Base-by-base conservation (phyloP, 352 stramenopile genomes). In the Phytophthora capsici region DNA sequence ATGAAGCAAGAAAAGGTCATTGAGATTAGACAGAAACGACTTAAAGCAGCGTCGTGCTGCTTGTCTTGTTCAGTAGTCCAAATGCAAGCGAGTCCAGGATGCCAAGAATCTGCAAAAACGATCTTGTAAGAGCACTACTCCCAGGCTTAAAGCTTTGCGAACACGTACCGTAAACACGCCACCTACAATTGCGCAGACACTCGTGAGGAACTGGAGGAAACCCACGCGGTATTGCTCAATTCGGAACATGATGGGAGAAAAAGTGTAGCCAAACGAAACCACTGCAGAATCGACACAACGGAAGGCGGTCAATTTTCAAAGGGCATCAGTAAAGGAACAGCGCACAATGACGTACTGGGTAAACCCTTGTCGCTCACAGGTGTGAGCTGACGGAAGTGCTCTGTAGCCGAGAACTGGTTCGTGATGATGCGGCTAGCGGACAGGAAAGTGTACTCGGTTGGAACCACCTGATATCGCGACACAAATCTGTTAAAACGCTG, bases 371-470 rank as follows among this genome's bases (percentile, higher is more conserved):
- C 82, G 54, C 60, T 98, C 70, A 90, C 95, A 75, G 77, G 91
- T 28, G 88, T 91, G 54, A 93, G 81, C 70, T 90, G 69, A 38
- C 78, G 80, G 57, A 99, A 93, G 80, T 99, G 96, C 69, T 99
- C 95, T 12, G 97, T 99, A 9, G 98, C 97, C n/a, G 89, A 98
- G 81, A 98, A 99, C 84, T 99, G 97, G 75, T 99, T 99, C 20
- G 92, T 98, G 47, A 89, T 76, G 61, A 98, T 93, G 7, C 75
- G 82, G 5, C 77, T 84, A 22, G 94, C 92, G 13, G 91, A 91
- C 19, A 98, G 70, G 49, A 91, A 94, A 52, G 75, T 88, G 71
- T 99, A 99, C 49, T 93, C 79, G 4, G 98, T 99, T 14, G 98
- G 97, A 13, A 99, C 96, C 40, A 99, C 86, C 85, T 99, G 69